Base-by-base conservation (phyloP, 1,284 basidiomycete genomes). In the Apiotrichum akiyoshidainum region DNA sequence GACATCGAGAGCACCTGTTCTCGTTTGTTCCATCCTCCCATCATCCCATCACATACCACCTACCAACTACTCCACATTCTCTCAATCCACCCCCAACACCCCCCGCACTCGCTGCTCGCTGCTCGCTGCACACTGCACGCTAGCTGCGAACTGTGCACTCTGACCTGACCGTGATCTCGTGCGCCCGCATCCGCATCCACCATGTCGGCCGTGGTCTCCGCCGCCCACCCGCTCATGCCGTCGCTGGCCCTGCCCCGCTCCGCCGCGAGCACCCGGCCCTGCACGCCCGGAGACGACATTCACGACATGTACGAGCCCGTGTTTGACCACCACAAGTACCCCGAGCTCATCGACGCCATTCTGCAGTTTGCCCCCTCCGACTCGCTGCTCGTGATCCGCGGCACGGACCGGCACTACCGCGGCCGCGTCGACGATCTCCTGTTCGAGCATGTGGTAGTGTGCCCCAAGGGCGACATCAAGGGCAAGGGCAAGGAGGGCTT, bases 301-400 rank as follows among this genome's bases (percentile, higher is more conserved):
- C 48, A 50, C 37, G 48, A 50, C 48, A 50, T 50, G 48, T 17
- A 35, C 21, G 48, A 50, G 48, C 48, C 48, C 35, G 48, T 26
- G 12, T 50, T 53, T 6, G 52, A 53, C 42, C 52, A 53, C 42
- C 42, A 44, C 42, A 9, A 41, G 33, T 53, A 35, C 31, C 52
- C 52, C 17, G 41, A 35, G 19, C 42, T 53, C 16, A 53, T 53
- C n/a, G 52, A 45, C 42, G 33, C 34, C 9, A 37, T 53, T 21
- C 42, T 53, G 22, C 26, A 19, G 19, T 53, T 34, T 9, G 13
- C 52, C n/a, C 42, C 52, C 2, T 33, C 41, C 41, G 52, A 44
- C 33, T 35, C 52, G 13, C 42, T 53, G 12, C 48, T 50, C n/a
- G 48, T 50, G 10, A 26, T 50, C 48, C 48, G 48, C 21, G 48